Evolutionary conservation across 129 eudicot species (phyloP).

Genomic region (Flaveria ramosissima): DNA sequence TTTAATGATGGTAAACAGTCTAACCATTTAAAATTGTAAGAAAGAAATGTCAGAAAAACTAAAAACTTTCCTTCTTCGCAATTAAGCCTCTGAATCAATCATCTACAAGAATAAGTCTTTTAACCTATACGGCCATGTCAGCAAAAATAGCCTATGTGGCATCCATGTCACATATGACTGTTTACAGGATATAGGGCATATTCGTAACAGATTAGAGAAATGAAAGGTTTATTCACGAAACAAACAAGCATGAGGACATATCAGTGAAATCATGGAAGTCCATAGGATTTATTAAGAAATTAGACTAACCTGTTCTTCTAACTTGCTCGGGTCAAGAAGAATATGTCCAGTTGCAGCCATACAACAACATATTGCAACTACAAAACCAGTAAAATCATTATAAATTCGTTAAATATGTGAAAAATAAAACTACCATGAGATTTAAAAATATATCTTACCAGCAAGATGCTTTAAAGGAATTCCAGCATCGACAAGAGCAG

Average conservation of each 20-base stretch:
- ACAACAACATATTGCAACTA: slow-evolving; percentile 82
- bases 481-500: slow-evolving; percentile 93
- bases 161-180: not conserved
- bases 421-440: not conserved
- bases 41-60: not conserved
- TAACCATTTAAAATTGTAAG: not conserved
- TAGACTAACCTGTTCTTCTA: slow-evolving; percentile 74
- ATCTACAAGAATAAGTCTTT: not conserved
- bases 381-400: slow-evolving; percentile 24
- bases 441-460: slow-evolving; percentile 37
- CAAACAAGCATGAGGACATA: not conserved
- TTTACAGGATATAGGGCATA: not conserved
- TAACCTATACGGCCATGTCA: not conserved
- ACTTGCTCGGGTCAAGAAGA: slow-evolving; percentile 70
- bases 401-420: not conserved
- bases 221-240: not conserved
- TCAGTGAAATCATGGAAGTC: not conserved
- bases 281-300: not conserved
- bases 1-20: not conserved
- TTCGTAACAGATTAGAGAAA: too few relatives aligned
- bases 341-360: slow-evolving; percentile 63
- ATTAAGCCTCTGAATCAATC: not conserved
- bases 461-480: slow-evolving; percentile 87
- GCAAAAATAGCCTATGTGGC: not conserved
- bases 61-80: not conserved